These are phyloP conservation scores for Talaromyces verruculosus DNA, from an alignment of 2,329 filamentous ascomycete genomes.

Conservation along the genomic window DNA sequence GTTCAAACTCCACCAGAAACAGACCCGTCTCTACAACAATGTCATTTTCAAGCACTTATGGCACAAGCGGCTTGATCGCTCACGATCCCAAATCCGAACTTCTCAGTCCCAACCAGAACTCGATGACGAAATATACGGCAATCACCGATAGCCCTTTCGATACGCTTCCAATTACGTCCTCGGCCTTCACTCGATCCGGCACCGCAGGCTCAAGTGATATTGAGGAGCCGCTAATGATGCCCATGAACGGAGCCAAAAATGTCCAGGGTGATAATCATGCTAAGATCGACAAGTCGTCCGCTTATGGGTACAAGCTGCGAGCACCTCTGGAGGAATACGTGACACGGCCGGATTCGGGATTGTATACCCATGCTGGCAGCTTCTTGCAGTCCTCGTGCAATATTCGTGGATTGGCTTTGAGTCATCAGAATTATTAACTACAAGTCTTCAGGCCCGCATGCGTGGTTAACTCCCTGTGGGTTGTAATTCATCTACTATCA, in stretches of 20 bases:
- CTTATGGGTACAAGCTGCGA: not conserved
- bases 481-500: not conserved
- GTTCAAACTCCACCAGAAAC: not conserved
- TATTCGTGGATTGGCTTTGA: not conserved
- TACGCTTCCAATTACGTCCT: not conserved
- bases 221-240: slow-evolving; percentile 9
- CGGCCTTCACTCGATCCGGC: not conserved
- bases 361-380: not conserved
- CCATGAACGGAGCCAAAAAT: not conserved
- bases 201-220: not conserved
- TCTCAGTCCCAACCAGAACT: not conserved
- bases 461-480: not conserved
- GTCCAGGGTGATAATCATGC: not conserved
- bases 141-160: not conserved
- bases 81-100: not conserved
- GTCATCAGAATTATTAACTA: not conserved
- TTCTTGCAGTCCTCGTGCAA: not conserved
- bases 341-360: not conserved
- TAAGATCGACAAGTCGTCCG: not conserved
- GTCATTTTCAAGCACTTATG: not conserved
- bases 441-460: no score
- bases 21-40: not conserved
- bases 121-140: slow-evolving; percentile 7
- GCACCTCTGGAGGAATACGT: not conserved
- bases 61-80: not conserved